phyloP scores from a whole-genome alignment of 1,139 yeast species.

The Hanseniaspora gamundiae region DNA sequence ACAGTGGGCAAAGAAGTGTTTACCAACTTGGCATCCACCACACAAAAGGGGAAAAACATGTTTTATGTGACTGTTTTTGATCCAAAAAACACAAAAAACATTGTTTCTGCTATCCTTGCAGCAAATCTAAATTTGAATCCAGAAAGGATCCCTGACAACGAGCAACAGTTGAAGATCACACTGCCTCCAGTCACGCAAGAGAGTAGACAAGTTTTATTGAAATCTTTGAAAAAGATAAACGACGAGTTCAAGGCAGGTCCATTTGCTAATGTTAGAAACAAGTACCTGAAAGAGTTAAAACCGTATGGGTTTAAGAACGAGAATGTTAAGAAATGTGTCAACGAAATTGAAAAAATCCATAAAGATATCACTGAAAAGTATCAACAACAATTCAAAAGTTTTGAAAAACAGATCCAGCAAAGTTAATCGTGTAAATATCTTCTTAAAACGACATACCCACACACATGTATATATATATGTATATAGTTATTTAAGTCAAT shows the following conservation, averaged over 20 bases:
- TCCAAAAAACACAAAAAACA: conserved; percentile 55
- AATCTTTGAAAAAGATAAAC: conserved; percentile 46
- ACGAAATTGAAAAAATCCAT: conserved; percentile 54
- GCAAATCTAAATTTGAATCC: conserved; percentile 69
- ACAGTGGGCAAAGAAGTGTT: conserved; percentile 41
- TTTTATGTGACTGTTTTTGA: conserved; percentile 73
- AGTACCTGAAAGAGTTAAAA: conserved; percentile 46
- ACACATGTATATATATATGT: not conserved
- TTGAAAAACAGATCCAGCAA: conserved; percentile 35
- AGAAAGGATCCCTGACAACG: conserved; percentile 57
- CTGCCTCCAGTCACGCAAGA: conserved; percentile 70
- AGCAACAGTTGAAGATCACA: conserved; percentile 61
- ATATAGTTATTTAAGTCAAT: conserved; percentile 21
- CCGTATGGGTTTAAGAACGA: conserved; percentile 45
- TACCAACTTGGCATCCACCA: conserved; percentile 61
- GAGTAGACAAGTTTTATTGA: conserved; percentile 44
- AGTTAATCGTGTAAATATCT: conserved; percentile 1
- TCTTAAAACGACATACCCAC: not conserved
- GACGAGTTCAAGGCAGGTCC: conserved; percentile 49
- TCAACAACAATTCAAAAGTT: conserved; percentile 43
- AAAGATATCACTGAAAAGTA: conserved; percentile 52
- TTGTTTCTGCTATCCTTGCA: conserved; percentile 58
- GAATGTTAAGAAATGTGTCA: conserved; percentile 37
- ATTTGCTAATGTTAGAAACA: conserved; percentile 50
- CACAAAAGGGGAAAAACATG: conserved; percentile 57